Conservation (phyloP, 768 basidiomycete genomes). For the Psilocybe cubensis region DNA sequence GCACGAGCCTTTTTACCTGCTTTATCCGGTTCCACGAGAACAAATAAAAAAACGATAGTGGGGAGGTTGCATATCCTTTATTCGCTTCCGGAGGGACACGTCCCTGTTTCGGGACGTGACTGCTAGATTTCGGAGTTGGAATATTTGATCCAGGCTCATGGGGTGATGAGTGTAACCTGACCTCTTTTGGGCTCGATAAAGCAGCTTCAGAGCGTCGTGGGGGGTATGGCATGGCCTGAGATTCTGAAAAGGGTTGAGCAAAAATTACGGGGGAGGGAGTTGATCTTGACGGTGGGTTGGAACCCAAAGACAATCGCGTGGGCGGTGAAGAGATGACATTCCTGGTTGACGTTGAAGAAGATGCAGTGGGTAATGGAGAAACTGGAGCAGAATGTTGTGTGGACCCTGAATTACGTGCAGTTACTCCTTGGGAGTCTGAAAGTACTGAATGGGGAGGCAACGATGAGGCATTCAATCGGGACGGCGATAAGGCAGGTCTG, state of each 20-base stretch:
- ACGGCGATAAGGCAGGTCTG: neutral
- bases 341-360: neutral
- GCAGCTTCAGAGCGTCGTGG: no score
- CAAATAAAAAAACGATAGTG: neutral
- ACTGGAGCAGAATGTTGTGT: neutral
- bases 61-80: neutral
- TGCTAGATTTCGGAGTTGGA: neutral
- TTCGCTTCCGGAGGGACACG: neutral
- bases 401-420: neutral
- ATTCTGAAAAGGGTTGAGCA: neutral
- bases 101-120: no score
- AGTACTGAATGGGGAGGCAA: neutral
- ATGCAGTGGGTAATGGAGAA: neutral
- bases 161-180: no score
- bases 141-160: neutral
- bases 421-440: neutral
- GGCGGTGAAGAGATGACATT: neutral
- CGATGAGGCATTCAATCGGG: neutral
- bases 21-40: conserved; percentile 13
- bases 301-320: neutral
- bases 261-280: neutral
- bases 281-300: neutral
- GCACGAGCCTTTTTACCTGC: conserved; percentile 19
- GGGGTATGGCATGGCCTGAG: no score
- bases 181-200: no score